Evolutionary conservation across 208 protist genomes (phyloP).

Genomic region (Wallacemonas rigidus): DNA sequence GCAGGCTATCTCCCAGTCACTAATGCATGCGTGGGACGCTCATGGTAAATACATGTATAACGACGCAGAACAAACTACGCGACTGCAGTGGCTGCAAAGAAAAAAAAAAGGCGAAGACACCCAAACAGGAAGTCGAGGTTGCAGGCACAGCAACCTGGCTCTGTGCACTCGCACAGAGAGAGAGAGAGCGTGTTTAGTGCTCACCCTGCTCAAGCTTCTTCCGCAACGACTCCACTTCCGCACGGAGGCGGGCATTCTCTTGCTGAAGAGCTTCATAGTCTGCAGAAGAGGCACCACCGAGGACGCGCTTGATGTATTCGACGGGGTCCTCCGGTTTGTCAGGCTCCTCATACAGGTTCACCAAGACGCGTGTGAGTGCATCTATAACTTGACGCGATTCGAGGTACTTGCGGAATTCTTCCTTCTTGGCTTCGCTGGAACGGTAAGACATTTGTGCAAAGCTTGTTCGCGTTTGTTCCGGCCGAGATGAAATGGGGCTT

Average conservation of each 20-base stretch:
- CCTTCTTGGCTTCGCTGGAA: slow-evolving; percentile 94
- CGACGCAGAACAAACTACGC: slow-evolving; percentile 3
- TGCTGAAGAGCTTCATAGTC: slow-evolving; percentile 88
- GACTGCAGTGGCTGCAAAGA: neutral
- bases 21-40: neutral
- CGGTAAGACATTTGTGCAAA: slow-evolving; percentile 80
- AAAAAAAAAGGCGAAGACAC: slow-evolving; percentile 1
- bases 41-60: slow-evolving; percentile 1
- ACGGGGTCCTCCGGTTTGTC: slow-evolving; percentile 93
- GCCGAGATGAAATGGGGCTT: no score
- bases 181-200: slow-evolving; percentile 10
- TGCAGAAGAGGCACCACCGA: slow-evolving; percentile 87
- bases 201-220: slow-evolving; percentile 55
- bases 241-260: slow-evolving; percentile 82
- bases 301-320: slow-evolving; percentile 93
- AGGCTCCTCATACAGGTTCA: slow-evolving; percentile 93
- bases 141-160: neutral
- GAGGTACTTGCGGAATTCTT: slow-evolving; percentile 95
- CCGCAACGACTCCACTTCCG: slow-evolving; percentile 81
- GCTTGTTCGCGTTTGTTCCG: no score
- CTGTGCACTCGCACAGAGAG: neutral
- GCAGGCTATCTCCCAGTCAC: no score
- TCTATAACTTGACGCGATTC: slow-evolving; percentile 93
- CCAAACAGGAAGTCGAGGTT: neutral
- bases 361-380: slow-evolving; percentile 90